These are phyloP conservation scores for Arthrobotrys conoides DNA, from an alignment of 2,329 filamentous ascomycete genomes.

Conservation along the genomic window DNA sequence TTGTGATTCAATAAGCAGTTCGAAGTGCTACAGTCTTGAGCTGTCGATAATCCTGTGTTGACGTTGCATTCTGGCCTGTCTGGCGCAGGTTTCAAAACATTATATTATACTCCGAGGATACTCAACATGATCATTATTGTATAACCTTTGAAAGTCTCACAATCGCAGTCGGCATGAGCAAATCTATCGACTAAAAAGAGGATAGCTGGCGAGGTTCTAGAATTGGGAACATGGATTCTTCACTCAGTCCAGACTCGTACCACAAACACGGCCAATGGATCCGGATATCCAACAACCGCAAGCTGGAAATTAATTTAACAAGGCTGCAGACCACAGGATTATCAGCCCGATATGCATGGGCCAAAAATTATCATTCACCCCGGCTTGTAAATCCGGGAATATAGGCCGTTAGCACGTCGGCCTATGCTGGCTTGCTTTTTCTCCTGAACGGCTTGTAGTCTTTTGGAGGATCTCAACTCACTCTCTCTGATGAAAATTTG, in stretches of 20 bases:
- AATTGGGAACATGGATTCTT: no score
- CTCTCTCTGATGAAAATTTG: no score
- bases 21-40: background rate
- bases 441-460: no score
- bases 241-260: no score
- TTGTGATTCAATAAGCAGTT: background rate
- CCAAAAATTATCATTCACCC: background rate
- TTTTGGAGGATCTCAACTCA: background rate
- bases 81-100: background rate
- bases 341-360: conserved; percentile 7
- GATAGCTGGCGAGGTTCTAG: no score
- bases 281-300: background rate
- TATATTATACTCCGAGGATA: background rate
- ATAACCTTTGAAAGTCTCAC: no score
- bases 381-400: background rate
- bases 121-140: no score
- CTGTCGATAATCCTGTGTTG: background rate
- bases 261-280: background rate
- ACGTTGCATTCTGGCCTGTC: background rate
- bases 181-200: no score
- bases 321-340: conserved; percentile 4
- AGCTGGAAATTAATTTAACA: conserved; percentile 1
- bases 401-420: background rate
- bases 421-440: no score
- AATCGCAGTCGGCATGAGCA: no score